Conservation (phyloP, 805 yeast species). For the Yarrowia sp. region DNA sequence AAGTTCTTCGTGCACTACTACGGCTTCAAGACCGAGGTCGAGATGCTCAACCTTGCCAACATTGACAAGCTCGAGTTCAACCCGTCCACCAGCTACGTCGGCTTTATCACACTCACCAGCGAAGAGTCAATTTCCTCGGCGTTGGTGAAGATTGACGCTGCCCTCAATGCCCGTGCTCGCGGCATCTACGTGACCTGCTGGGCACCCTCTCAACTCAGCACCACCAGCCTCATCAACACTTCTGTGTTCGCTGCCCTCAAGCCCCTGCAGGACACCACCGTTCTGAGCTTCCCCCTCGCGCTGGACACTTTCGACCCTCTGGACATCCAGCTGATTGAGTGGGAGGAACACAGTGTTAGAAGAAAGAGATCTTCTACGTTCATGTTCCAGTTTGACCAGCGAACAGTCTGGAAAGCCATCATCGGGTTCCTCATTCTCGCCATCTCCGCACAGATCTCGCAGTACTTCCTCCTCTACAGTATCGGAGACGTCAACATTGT, state of each 20-base stretch:
- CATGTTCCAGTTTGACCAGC: background rate
- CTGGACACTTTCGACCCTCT: slow-evolving; percentile 16
- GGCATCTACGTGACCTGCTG: slow-evolving; percentile 6
- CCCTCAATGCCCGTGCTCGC: background rate
- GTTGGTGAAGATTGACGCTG: slow-evolving; percentile 8
- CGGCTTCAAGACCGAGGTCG: slow-evolving; percentile 11
- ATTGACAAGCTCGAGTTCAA: background rate
- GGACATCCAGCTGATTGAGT: slow-evolving; percentile 15
- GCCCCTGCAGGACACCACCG: background rate
- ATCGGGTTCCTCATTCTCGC: background rate
- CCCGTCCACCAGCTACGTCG: background rate
- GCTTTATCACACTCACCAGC: background rate
- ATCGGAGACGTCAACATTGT: background rate
- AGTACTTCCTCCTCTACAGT: slow-evolving; percentile 4
- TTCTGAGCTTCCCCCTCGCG: background rate
- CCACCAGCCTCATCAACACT: background rate
- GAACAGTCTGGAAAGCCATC: background rate
- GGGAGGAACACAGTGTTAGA: slow-evolving; percentile 12
- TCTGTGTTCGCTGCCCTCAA: background rate
- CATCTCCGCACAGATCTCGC: background rate
- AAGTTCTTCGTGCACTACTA: slow-evolving; percentile 6
- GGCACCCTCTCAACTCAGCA: background rate
- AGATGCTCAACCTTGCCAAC: background rate
- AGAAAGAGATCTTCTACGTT: background rate
- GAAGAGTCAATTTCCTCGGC: slow-evolving; percentile 15